A percentile compares a stretch with the other conserved stretches of the same genome.
phyloP scores from a whole-genome alignment of 2,329 filamentous ascomycete genomes.

The Elsinoe perseae region DNA sequence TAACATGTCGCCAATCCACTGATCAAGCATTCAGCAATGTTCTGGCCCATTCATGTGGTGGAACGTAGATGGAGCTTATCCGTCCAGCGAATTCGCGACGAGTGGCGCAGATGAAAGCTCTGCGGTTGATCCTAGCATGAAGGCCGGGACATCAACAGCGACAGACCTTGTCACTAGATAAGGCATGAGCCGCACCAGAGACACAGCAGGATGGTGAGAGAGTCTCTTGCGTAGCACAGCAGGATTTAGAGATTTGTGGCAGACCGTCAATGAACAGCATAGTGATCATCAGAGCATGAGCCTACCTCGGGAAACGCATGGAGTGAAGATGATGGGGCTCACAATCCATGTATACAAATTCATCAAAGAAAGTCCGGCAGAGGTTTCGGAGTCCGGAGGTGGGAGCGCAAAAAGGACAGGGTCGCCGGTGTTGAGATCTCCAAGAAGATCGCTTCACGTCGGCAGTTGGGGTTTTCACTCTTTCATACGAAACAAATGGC shows the following conservation, averaged over 20 bases:
- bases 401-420: constrained; percentile 2
- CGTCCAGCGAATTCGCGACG: not conserved
- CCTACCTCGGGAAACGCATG: not conserved
- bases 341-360: not conserved
- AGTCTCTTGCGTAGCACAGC: not conserved
- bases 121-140: not conserved
- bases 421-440: constrained; percentile 4
- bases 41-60: constrained; percentile 39
- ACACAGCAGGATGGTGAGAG: not conserved
- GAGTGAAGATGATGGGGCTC: no score
- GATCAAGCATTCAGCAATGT: constrained; percentile 21
- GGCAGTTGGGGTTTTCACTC: constrained; percentile 9
- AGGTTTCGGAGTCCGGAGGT: constrained; percentile 11
- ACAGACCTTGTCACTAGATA: not conserved
- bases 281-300: not conserved
- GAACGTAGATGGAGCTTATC: constrained; percentile 29
- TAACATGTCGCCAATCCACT: not conserved
- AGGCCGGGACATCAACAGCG: not conserved
- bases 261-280: not conserved
- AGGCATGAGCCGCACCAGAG: not conserved
- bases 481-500: not conserved
- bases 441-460: not conserved
- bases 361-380: constrained; percentile 6
- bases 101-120: not conserved
- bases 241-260: not conserved